Conservation (phyloP, 257 asterid genomes). For the Gentiana macrophylla region DNA sequence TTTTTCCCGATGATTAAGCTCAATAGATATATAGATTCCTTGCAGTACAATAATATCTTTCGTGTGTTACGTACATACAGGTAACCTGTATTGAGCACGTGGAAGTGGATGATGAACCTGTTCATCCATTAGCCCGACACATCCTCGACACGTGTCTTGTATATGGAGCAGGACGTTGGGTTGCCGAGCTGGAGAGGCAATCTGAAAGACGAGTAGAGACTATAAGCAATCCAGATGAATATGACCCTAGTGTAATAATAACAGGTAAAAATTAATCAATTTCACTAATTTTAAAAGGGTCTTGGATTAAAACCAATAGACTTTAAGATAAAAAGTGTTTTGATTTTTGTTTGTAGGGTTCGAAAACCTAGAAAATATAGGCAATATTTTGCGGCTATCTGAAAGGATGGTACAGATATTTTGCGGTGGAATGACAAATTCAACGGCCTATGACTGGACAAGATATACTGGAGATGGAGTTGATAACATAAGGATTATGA, state of each 20-base stretch:
- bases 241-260: constrained; percentile 1
- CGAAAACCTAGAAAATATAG: background rate
- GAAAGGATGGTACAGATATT: constrained; percentile 16
- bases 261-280: background rate
- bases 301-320: background rate
- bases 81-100: constrained; percentile 60
- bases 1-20: too few species aligned
- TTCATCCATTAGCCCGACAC: constrained; percentile 25
- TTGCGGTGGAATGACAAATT: constrained; percentile 11
- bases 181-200: constrained; percentile 29
- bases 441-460: constrained; percentile 7
- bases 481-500: constrained; percentile 11
- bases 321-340: background rate
- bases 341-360: background rate
- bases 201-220: constrained; percentile 21
- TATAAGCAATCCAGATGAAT: too few species aligned
- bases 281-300: constrained; percentile 13
- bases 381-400: constrained; percentile 9
- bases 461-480: background rate
- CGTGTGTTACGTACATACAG: constrained; percentile 6
- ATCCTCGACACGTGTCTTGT: constrained; percentile 37
- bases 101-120: constrained; percentile 22
- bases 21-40: too few species aligned
- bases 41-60: too few species aligned
- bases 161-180: constrained; percentile 55